phyloP scores from a whole-genome alignment of 805 yeast genomes.

The Yamadazyma kitorensis region DNA sequence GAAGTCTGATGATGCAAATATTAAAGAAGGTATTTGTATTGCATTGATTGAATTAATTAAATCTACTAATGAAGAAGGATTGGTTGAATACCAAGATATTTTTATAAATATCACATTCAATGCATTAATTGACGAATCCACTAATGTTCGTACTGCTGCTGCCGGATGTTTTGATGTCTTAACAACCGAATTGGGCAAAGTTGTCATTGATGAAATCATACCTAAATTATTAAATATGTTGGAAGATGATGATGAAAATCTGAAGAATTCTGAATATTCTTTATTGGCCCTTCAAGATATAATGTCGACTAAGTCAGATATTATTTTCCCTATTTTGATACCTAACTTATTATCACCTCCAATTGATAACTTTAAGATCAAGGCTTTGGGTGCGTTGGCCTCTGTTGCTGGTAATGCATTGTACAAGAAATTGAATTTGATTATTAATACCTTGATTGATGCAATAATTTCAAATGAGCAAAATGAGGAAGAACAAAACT shows the following conservation, averaged over 20 bases:
- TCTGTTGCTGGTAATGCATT: conserved; percentile 86
- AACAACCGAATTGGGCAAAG: conserved; percentile 77
- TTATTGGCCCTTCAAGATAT: conserved; percentile 86
- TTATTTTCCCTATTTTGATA: conserved; percentile 88
- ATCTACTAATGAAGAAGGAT: conserved; percentile 61
- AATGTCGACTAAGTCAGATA: conserved; percentile 85
- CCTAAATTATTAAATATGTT: conserved; percentile 75
- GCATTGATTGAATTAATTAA: conserved; percentile 84
- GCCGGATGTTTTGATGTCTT: conserved; percentile 87
- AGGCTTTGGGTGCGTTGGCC: conserved; percentile 81
- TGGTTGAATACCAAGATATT: conserved; percentile 60
- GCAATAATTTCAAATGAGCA: conserved; percentile 45
- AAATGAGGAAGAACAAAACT: conserved; percentile 36
- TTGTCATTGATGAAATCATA: conserved; percentile 82
- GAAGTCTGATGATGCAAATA: conserved; percentile 50
- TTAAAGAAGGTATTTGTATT: conserved; percentile 91
- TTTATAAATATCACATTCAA: conserved; percentile 75
- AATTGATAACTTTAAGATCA: conserved; percentile 79
- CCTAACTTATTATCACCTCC: conserved; percentile 84
- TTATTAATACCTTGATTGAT: conserved; percentile 71
- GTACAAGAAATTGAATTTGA: conserved; percentile 66
- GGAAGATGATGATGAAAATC: conserved; percentile 45
- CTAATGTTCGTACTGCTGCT: conserved; percentile 83
- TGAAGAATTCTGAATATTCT: conserved; percentile 79
- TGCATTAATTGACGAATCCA: conserved; percentile 72